A percentile compares a stretch with the other conserved stretches of the same genome.
Evolutionary conservation across 1,139 yeast species (phyloP).

Genomic region (Hyphopichia pseudoburtonii): DNA sequence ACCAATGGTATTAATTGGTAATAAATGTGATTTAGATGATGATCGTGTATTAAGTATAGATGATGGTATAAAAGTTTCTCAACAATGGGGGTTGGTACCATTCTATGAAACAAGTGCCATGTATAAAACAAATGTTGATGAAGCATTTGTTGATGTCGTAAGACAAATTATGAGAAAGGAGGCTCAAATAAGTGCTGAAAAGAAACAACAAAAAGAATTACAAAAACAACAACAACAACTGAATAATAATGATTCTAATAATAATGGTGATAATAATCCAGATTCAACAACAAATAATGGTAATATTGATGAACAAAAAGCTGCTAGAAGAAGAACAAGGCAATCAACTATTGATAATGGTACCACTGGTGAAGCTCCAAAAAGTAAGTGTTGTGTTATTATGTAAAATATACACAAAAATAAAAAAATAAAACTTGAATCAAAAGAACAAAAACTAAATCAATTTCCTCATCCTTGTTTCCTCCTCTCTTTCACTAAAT

Average conservation of each 20-base stretch:
- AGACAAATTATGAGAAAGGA: conserved; percentile 84
- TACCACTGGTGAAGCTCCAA: conserved; percentile 7
- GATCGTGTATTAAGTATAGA: conserved; percentile 76
- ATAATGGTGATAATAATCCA: conserved; percentile 5
- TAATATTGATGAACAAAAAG: conserved; percentile 1
- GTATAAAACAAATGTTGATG: conserved; percentile 85
- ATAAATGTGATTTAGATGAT: conserved; percentile 76
- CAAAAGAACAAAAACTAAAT: background rate
- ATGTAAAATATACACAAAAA: conserved; percentile 9
- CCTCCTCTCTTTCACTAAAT: background rate
- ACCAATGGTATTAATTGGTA: conserved; percentile 87
- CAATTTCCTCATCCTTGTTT: background rate
- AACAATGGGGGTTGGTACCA: conserved; percentile 84
- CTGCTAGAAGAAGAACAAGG: conserved; percentile 10
- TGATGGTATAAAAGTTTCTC: conserved; percentile 81
- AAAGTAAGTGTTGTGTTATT: conserved; percentile 20
- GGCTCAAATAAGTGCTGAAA: conserved; percentile 48
- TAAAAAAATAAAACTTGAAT: too few relatives aligned
- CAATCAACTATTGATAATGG: conserved; percentile 12
- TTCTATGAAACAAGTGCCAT: conserved; percentile 95
- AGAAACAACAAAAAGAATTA: conserved; percentile 45
- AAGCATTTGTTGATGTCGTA: conserved; percentile 86
- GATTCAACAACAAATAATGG: background rate
- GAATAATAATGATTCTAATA: conserved; percentile 1
- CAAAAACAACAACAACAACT: conserved; percentile 36